These are phyloP conservation scores for Sporothrix phasma DNA, from an alignment of 2,329 filamentous ascomycete species.

Conservation along the genomic window DNA sequence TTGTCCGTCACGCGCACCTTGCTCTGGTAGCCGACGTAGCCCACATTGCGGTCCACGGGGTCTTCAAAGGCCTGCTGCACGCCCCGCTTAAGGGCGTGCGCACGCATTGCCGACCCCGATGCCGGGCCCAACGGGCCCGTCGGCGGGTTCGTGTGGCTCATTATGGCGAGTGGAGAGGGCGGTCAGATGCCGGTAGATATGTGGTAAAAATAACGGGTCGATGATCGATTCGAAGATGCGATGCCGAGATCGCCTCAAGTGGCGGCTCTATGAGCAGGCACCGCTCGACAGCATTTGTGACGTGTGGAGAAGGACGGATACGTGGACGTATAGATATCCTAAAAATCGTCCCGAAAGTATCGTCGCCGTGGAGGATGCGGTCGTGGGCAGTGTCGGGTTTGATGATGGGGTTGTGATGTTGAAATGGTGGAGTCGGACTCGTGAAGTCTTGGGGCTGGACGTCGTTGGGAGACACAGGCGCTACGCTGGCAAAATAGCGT, in stretches of 20 bases:
- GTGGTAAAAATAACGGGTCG: not conserved
- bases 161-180: conserved; percentile 21
- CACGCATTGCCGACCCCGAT: conserved; percentile 35
- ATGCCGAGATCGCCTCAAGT: not conserved
- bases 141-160: conserved; percentile 47
- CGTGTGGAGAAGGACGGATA: too few relatives aligned
- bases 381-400: not conserved
- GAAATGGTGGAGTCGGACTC: too few relatives aligned
- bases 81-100: conserved; percentile 45
- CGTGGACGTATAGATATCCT: too few relatives aligned
- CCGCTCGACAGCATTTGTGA: not conserved
- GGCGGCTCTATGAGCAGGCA: not conserved
- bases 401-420: not conserved
- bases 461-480: not conserved
- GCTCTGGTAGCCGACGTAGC: conserved; percentile 48
- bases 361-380: not conserved
- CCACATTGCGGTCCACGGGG: conserved; percentile 39
- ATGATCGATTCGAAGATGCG: not conserved
- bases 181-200: not conserved
- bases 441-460: not conserved
- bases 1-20: conserved; percentile 86
- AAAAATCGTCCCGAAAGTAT: too few relatives aligned
- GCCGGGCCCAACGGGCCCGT: conserved; percentile 40
- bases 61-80: conserved; percentile 54
- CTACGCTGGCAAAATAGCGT: not conserved